Base-by-base conservation (phyloP, 1,284 basidiomycete species). In the Phenoliferia sp. region DNA sequence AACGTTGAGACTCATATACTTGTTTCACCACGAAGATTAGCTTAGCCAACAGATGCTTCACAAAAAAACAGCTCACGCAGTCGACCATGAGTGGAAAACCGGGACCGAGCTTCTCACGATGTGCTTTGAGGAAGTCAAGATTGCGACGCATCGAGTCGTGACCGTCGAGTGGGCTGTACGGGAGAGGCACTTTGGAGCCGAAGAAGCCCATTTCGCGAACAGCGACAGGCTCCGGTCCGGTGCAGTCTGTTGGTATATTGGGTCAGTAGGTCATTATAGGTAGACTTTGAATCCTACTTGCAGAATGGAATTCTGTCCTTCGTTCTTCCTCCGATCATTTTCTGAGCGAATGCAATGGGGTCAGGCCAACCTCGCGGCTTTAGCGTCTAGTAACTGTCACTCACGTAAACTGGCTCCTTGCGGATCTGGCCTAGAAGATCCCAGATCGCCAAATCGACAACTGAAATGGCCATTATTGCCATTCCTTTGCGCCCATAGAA, bases 361-460 rank as follows among this genome's bases (percentile, higher is more conserved):
- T 32, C 7, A 7, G 7, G 44, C 7, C 1, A 19, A n/a, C n/a
- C n/a, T n/a, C n/a, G n/a, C n/a, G n/a, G n/a, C n/a, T n/a, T 59
- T 19, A 29, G 50, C 9, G 2, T 35, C 6, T 22, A 26, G 19
- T 15, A n/a, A 16, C 17, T 58, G n/a, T 32, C 59, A 56, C n/a
- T n/a, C n/a, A n/a, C n/a, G 80, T 84, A 84, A 65, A 85, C 80
- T 2, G 84, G 84, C 76, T 85, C 83, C 29, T 78, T 77, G 34
- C 84, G 80, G 68, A 85, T 80, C 77, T 84, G 84, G 64, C 84
- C 84, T 22, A 84, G 73, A 1, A 84, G 78, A 72, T 85, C 84
- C 84, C 83, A 84, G 65, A 85, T 78, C 33, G 84, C 83, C 15
- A 80, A 75, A 64, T 80, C 80, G 69, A 82, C 85, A 4, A 85